Percentiles rank a stretch among this genome's conserved stretches.
phyloP scores from a whole-genome alignment of 345 rosid genomes.

The Kandelia obovata region DNA sequence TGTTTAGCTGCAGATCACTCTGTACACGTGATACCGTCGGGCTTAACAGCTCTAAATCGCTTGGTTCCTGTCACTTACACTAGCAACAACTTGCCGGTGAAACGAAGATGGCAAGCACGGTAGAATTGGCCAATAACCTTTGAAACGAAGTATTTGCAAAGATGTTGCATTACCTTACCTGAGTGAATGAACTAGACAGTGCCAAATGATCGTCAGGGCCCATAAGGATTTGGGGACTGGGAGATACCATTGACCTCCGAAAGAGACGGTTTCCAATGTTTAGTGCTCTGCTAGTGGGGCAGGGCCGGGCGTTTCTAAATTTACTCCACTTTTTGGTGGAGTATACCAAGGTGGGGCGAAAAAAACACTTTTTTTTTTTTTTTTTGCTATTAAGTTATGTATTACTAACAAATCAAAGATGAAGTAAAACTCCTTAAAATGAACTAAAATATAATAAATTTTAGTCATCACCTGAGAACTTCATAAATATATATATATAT shows the following conservation, averaged over 20 bases:
- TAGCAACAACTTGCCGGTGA: conserved; percentile 26
- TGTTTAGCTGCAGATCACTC: too few relatives aligned
- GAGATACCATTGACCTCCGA: conserved; percentile 49
- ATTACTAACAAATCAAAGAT: too few relatives aligned
- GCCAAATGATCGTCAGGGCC: conserved; percentile 39
- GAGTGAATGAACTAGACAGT: conserved; percentile 28
- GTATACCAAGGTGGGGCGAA: too few relatives aligned
- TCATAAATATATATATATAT: too few relatives aligned
- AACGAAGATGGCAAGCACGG: conserved; percentile 16
- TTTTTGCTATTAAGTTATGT: too few relatives aligned
- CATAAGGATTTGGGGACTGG: conserved; percentile 31
- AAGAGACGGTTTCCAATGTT: conserved; percentile 29
- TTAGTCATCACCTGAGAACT: too few relatives aligned
- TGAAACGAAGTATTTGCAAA: conserved; percentile 15
- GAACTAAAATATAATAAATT: too few relatives aligned
- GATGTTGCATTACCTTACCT: conserved; percentile 25
- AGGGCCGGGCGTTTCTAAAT: not conserved
- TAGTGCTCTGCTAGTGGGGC: conserved; percentile 51
- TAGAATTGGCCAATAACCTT: conserved; percentile 10
- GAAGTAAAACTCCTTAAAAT: too few relatives aligned
- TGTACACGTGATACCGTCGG: too few relatives aligned
- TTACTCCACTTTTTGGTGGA: too few relatives aligned
- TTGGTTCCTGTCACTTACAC: conserved; percentile 1
- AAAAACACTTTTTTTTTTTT: too few relatives aligned
- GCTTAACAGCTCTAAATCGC: not conserved